Base-by-base conservation (phyloP, 345 rosid genomes). In the Eucalyptus curtisii region DNA sequence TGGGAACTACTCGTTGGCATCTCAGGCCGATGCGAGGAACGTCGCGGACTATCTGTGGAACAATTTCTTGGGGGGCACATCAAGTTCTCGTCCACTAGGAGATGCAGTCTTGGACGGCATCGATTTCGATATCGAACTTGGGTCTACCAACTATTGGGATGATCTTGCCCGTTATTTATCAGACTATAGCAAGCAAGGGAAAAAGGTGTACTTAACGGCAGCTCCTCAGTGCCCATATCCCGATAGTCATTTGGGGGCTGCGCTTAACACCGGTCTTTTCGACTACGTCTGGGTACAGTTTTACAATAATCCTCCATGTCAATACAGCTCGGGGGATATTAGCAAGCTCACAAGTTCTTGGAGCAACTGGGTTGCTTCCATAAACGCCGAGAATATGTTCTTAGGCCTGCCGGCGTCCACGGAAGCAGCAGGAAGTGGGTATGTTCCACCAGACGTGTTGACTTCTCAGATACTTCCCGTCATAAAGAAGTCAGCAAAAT, bases 141-240 rank as follows among this genome's bases (percentile, higher is more conserved):
- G 95, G 37, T 93, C 94, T 5, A 88, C 92, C 59, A 85, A 86
- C 27, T 86, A 90, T 27, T 95, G 89, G 88, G 94, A 92, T 52
- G 90, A 92, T 87, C 95, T 95, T 52, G 95, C 93, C 27, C 90
- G 92, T 40, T 57, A 25, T 80, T 86, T 94, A 33, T 48, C 92
- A 7, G 92, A 53, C 15, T 89, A 89, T 44, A 91, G 94, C 88
- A 66, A 53, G 5, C 47, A 42, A 45, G 92, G 91, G 30, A 92
- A 82, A 49, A 95, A 91, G 90, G 95, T 95, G 24, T 94, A 93
- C 88, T 13, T 95, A 86, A 81, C 97, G 17, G 96, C 94, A 64
- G 95, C 96, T 82, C 95, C 97, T 31, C 95, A 93, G 40, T 94
- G 97, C 86, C 95, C 93, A 31, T 95, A 91, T 89, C 96, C 97